Conservation (phyloP, 1,284 basidiomycete genomes). For the Fomes fomentarius region DNA sequence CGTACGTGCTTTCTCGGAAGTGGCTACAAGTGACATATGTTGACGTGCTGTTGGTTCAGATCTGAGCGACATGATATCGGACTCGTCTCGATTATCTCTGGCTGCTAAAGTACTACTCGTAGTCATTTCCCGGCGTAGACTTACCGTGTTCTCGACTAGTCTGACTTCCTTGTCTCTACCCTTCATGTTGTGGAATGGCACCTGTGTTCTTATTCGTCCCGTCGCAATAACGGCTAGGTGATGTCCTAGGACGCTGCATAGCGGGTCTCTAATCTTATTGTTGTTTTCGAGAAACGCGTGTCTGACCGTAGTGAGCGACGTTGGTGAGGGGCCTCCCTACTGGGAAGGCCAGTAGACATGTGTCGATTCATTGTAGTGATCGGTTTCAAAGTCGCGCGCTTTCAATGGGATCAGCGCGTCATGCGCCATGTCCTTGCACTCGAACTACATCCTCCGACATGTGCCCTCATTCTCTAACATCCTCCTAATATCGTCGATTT, state of each 20-base stretch:
- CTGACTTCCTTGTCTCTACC: slow-evolving; percentile 18
- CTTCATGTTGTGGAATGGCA: slow-evolving; percentile 29
- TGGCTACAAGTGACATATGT: not conserved
- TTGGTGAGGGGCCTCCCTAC: not conserved
- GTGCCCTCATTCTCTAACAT: slow-evolving; percentile 55
- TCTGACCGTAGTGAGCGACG: no score
- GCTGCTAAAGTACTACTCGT: slow-evolving; percentile 18
- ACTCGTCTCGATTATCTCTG: slow-evolving; percentile 2
- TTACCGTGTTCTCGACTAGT: slow-evolving; percentile 24
- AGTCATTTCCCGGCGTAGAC: slow-evolving; percentile 23
- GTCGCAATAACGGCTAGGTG: not conserved
- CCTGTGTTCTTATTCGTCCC: slow-evolving; percentile 7
- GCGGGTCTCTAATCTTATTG: no score
- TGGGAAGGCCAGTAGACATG: no score
- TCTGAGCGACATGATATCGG: slow-evolving; percentile 29
- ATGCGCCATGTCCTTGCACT: slow-evolving; percentile 23
- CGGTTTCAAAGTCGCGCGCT: not conserved
- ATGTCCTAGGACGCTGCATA: no score
- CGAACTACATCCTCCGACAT: slow-evolving; percentile 19
- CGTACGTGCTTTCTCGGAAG: slow-evolving; percentile 45
- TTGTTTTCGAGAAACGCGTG: no score
- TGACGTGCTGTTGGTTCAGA: slow-evolving; percentile 28
- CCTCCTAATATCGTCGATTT: slow-evolving; percentile 54
- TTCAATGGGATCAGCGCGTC: slow-evolving; percentile 3
- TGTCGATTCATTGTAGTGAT: no score